These are phyloP conservation scores for Cairneyella variabilis DNA, from an alignment of 495 filamentous ascomycete species.

Conservation along the genomic window DNA sequence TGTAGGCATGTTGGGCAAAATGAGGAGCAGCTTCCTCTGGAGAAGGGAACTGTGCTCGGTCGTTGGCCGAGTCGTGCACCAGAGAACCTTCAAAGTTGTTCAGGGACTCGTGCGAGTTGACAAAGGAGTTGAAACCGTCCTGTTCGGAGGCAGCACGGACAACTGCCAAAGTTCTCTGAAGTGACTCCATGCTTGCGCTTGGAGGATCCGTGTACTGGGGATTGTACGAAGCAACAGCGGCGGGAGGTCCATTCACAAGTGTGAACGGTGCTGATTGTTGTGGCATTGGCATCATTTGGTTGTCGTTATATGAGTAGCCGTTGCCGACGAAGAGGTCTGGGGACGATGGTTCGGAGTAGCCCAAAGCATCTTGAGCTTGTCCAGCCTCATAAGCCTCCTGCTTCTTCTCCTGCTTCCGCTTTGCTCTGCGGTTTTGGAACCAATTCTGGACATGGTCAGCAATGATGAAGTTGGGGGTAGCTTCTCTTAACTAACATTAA, in stretches of 20 bases:
- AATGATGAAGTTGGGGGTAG: neutral
- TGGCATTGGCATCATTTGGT: neutral
- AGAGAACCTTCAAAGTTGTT: conserved; percentile 7
- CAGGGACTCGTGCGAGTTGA: conserved; percentile 6
- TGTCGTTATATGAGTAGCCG: conserved; percentile 12
- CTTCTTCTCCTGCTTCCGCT: conserved; percentile 28
- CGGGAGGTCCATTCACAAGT: conserved; percentile 14
- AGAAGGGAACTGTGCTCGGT: conserved; percentile 24
- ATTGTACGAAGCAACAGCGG: conserved; percentile 21
- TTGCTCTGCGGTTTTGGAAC: conserved; percentile 78
- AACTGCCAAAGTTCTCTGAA: conserved; percentile 24
- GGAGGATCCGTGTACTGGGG: conserved; percentile 24
- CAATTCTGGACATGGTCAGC: conserved; percentile 59
- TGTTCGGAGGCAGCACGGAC: conserved; percentile 18
- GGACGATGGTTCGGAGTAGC: conserved; percentile 24
- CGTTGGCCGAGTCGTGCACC: conserved; percentile 5
- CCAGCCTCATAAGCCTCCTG: conserved; percentile 24
- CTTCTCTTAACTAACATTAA: conserved; percentile 57
- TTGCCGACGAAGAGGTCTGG: conserved; percentile 20
- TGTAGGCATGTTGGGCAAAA: conserved; percentile 10
- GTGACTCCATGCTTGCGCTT: conserved; percentile 23
- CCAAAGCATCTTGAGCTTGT: conserved; percentile 17
- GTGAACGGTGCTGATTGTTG: conserved; percentile 10
- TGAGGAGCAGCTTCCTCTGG: conserved; percentile 6
- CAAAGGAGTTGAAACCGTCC: conserved; percentile 14